Evolutionary conservation across 2,329 filamentous ascomycete genomes (phyloP).

Genomic region (Beauveria rudraprayagi): DNA sequence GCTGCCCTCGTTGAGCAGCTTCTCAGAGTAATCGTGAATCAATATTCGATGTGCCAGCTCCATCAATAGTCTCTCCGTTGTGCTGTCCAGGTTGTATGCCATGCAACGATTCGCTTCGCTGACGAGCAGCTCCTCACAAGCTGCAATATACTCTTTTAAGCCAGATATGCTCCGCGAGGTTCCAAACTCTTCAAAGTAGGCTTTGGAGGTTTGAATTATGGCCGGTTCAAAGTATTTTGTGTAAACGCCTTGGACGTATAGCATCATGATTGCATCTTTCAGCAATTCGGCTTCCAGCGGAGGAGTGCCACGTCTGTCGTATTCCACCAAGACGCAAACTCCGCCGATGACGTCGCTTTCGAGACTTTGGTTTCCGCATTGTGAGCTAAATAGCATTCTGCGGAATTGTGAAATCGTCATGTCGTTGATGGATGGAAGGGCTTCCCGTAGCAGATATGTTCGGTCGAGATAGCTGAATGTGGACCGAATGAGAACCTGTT

Average conservation of each 20-base stretch:
- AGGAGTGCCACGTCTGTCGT: conserved; percentile 54
- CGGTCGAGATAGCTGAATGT: conserved; percentile 94
- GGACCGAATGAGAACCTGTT: conserved; percentile 66
- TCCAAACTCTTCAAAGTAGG: conserved; percentile 64
- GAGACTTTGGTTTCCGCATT: conserved; percentile 19
- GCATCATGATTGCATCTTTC: conserved; percentile 67
- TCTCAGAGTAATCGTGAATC: conserved; percentile 57
- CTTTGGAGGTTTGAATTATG: conserved; percentile 59
- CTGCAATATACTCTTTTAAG: conserved; percentile 68
- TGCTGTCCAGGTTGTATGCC: conserved; percentile 70
- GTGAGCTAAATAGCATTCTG: conserved; percentile 40
- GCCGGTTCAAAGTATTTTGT: conserved; percentile 68
- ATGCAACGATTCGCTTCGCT: conserved; percentile 71
- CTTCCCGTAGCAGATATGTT: conserved; percentile 71
- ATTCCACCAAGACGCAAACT: conserved; percentile 67
- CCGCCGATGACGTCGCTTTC: conserved; percentile 34
- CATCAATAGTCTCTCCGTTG: conserved; percentile 71
- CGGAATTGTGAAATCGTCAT: conserved; percentile 73
- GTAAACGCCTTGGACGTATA: conserved; percentile 80
- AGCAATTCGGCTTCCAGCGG: conserved; percentile 59
- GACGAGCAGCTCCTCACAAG: conserved; percentile 60
- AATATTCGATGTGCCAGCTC: conserved; percentile 64
- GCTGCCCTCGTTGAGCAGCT: conserved; percentile 57
- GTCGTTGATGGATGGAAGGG: conserved; percentile 67
- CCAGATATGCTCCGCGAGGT: conserved; percentile 53